Percentiles rank a stretch among this genome's conserved stretches.
Conservation (phyloP, 2,329 filamentous ascomycete genomes). For the Cladosporium sp. region DNA sequence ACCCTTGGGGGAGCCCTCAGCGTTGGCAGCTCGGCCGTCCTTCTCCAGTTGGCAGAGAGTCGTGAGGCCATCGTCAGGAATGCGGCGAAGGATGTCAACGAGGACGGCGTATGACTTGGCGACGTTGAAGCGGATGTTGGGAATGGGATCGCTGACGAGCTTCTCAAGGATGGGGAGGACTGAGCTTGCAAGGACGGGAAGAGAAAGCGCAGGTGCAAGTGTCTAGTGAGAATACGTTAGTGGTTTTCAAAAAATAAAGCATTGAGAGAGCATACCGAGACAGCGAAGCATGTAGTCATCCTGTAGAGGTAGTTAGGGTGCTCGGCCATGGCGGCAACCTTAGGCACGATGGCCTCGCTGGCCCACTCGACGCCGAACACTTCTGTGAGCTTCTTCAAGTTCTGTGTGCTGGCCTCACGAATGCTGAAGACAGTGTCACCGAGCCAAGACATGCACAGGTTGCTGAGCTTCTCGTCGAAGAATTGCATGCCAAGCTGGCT, state of each 20-base stretch:
- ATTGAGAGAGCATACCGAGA: conserved; percentile 67
- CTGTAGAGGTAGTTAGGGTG: conserved; percentile 98
- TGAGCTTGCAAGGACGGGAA: conserved; percentile 87
- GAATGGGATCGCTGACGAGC: conserved; percentile 89
- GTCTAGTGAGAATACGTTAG: conserved; percentile 56
- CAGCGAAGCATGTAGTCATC: conserved; percentile 99
- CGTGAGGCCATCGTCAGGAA: conserved; percentile 69
- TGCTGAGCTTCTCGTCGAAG: conserved; percentile 95
- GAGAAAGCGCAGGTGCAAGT: conserved; percentile 83
- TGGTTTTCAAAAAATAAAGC: neutral
- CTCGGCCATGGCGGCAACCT: conserved; percentile 97
- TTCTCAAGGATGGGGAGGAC: conserved; percentile 96
- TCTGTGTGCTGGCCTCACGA: conserved; percentile 92
- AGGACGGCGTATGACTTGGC: conserved; percentile 93
- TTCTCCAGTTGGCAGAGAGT: conserved; percentile 84
- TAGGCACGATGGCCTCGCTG: conserved; percentile 92
- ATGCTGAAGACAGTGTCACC: conserved; percentile 99
- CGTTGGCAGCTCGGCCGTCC: conserved; percentile 54
- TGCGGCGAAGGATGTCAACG: conserved; percentile 83
- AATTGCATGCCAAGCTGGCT: conserved; percentile 95
- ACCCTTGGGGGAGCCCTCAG: conserved; percentile 41
- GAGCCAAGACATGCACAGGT: conserved; percentile 96
- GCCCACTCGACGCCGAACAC: conserved; percentile 99
- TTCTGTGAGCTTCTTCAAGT: conserved; percentile 96
- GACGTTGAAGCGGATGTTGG: conserved; percentile 99